Evolutionary conservation across 2,329 filamentous ascomycete species (phyloP), one percentile per base, ranked within the genome.

Genomic region (Lasiodiplodia hormozganensis): DNA sequence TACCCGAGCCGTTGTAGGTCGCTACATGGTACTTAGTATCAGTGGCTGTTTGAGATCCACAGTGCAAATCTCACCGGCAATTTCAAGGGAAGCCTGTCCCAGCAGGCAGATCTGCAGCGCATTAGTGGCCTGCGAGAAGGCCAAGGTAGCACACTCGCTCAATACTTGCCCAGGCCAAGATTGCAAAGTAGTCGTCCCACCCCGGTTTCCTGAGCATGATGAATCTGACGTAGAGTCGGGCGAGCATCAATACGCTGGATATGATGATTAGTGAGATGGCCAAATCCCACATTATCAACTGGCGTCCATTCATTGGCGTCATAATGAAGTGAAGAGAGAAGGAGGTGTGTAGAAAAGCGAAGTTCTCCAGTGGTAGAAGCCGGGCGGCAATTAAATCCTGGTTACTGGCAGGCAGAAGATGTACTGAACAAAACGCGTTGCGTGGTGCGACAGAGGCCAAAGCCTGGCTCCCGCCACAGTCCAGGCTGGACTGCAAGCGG

Each of bases 191-290:
- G 72, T 80, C 78, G 69, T 80, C 77, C 25, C 74, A 54, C 1
- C 77, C 77, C 7, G 73, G 70, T 8, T 71, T 70, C 62, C 77
- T 79, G 18, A 74, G 76, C 70, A 79, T 75, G 68, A 72, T 71
- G 38, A 71, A 68, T 23, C 78, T 68, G 6, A 75, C 75, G 67
- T 76, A 77, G 21, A 78, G 65, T 7, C 77, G 71, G n/a, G 71
- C 53, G 3, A 67, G 66, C 38, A 75, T 70, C 36, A 78, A 69
- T 12, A 77, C 12, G 2, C 73, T 74, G 43, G 78, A 76, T 25
- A 79, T 68, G 52, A 68, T 70, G 43, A 79, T 78, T 2, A 79
- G 71, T 12, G 62, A 53, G 11, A 70, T 62, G 62, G 75, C 73
- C 23, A 75, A 69, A 36, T 69, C 64, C 38, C 69, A 64, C 52